Evolutionary conservation across 2,329 filamentous ascomycete species (phyloP).

Genomic region (Alternaria tenuissima): DNA sequence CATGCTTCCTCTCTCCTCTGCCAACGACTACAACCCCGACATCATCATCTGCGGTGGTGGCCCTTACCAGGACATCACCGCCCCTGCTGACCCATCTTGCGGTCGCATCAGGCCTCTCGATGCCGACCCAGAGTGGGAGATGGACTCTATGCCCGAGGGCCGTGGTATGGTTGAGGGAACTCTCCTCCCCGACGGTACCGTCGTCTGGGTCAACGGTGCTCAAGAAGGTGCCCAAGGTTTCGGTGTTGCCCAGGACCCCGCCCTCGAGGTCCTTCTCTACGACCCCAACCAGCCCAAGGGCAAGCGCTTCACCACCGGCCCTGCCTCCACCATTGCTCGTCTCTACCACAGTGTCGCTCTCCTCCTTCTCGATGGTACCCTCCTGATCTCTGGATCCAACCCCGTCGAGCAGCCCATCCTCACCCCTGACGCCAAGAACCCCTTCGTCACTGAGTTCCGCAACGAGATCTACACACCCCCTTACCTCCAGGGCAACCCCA

Average conservation of each 20-base stretch:
- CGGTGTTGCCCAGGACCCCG: constrained; percentile 62
- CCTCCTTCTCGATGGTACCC: constrained; percentile 66
- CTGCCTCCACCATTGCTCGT: constrained; percentile 54
- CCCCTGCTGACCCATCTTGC: constrained; percentile 67
- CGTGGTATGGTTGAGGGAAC: constrained; percentile 69
- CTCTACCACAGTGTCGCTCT: constrained; percentile 70
- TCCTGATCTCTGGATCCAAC: constrained; percentile 68
- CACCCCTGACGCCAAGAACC: constrained; percentile 53
- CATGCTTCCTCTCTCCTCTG: constrained; percentile 61
- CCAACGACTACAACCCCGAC: constrained; percentile 63
- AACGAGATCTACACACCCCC: constrained; percentile 69
- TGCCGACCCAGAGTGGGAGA: constrained; percentile 60
- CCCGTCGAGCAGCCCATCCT: constrained; percentile 67
- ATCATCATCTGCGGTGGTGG: constrained; percentile 68
- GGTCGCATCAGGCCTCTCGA: constrained; percentile 64
- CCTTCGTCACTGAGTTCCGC: constrained; percentile 67
- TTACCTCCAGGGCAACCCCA: constrained; percentile 64
- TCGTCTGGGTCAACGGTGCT: constrained; percentile 70
- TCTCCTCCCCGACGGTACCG: constrained; percentile 67
- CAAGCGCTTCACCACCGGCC: constrained; percentile 59
- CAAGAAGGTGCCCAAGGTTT: constrained; percentile 68
- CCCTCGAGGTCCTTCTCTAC: constrained; percentile 66
- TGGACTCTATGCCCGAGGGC: constrained; percentile 67
- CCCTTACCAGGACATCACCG: constrained; percentile 66
- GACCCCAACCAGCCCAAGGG: constrained; percentile 61